Evolutionary conservation across 495 filamentous ascomycete genomes (phyloP).

Genomic region (Lasiosphaeria ovina): DNA sequence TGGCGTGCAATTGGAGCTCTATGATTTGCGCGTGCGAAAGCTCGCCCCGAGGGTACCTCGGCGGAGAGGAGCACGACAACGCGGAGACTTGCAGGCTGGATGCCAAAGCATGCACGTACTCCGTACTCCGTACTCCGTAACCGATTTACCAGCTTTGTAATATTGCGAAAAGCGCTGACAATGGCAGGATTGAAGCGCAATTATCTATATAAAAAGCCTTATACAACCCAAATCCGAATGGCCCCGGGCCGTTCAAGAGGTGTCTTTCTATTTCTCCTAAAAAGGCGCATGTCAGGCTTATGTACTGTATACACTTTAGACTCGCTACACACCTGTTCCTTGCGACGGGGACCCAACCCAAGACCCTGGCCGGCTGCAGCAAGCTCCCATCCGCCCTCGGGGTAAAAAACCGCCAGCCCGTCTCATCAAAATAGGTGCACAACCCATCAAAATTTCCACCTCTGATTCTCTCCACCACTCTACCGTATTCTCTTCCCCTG

Average conservation of each 20-base stretch:
- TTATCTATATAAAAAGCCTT: too few species aligned
- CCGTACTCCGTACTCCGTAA: background rate
- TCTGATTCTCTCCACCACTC: constrained; percentile 9
- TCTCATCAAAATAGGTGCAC: constrained; percentile 8
- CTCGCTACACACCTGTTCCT: constrained; percentile 18
- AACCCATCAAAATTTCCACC: constrained; percentile 29
- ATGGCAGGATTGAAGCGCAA: too few species aligned
- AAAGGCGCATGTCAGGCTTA: background rate
- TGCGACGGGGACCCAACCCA: constrained; percentile 12
- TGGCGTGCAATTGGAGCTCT: background rate
- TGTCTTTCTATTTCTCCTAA: too few species aligned
- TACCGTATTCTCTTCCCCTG: constrained; percentile 6
- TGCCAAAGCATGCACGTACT: background rate
- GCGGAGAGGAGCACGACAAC: constrained; percentile 3
- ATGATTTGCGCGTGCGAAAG: background rate
- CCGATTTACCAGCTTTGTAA: too few species aligned
- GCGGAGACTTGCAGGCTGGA: background rate
- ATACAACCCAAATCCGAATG: too few species aligned
- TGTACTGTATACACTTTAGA: background rate
- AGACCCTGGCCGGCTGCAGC: constrained; percentile 3
- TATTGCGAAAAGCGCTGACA: too few species aligned
- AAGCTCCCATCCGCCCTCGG: background rate
- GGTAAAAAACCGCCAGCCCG: constrained; percentile 16
- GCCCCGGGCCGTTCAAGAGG: too few species aligned
- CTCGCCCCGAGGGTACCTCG: constrained; percentile 3